Evolutionary conservation across 257 asterid genomes (phyloP).

Genomic region (Orobanche coerulescens): DNA sequence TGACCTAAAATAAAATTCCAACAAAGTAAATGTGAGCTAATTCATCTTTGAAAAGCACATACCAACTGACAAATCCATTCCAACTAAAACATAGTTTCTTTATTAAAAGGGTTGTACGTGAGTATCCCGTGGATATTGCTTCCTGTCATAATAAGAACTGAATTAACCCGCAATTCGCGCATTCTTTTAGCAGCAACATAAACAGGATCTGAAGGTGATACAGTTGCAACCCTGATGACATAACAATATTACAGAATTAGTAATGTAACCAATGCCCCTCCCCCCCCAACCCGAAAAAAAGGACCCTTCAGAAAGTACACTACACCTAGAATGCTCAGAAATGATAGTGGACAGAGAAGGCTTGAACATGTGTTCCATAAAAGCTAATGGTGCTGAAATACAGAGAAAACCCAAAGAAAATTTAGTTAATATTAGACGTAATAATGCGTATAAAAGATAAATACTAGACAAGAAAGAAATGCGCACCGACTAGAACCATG

Average conservation of each 20-base stretch:
- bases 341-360: conserved; percentile 78
- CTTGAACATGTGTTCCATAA: conserved; percentile 89
- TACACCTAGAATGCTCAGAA: conserved; percentile 64
- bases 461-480: background rate
- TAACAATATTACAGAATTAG: conserved; percentile 23
- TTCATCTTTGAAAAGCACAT: background rate
- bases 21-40: conserved; percentile 23
- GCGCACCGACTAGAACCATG: conserved; percentile 11
- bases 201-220: conserved; percentile 71
- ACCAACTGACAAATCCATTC: background rate
- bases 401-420: conserved; percentile 14
- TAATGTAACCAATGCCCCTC: conserved; percentile 12
- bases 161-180: conserved; percentile 80
- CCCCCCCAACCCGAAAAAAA: conserved; percentile 13
- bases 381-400: conserved; percentile 75
- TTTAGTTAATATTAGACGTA: conserved; percentile 6
- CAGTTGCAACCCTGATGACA: conserved; percentile 61
- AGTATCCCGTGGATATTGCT: conserved; percentile 82
- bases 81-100: background rate
- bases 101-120: conserved; percentile 43
- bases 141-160: conserved; percentile 57
- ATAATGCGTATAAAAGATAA: conserved; percentile 4
- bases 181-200: conserved; percentile 84
- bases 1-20: conserved; percentile 54
- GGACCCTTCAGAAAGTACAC: conserved; percentile 3